Conservation (phyloP, 352 stramenopile genomes). For the Thalassiosira mediterranea region DNA sequence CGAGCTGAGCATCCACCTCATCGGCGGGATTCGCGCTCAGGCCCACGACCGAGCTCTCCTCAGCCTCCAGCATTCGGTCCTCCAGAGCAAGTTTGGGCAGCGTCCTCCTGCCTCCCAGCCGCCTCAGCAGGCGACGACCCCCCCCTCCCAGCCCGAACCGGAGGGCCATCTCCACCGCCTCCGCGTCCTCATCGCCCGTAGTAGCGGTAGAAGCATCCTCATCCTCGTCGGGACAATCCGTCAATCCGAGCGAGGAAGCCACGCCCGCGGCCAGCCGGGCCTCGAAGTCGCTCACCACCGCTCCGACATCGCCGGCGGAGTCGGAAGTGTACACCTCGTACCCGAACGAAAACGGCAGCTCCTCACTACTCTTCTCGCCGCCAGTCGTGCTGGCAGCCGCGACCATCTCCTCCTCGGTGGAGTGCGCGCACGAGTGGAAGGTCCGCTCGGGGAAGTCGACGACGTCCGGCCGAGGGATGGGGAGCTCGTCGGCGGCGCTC, state of each 20-base stretch:
- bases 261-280: constrained; percentile 17
- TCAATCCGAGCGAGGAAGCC: constrained; percentile 18
- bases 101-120: background rate
- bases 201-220: background rate
- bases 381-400: background rate
- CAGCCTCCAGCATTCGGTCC: constrained; percentile 6
- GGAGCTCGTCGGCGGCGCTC: background rate
- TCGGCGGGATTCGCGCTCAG: constrained; percentile 29
- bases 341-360: background rate
- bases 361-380: background rate
- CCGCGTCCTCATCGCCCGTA: background rate
- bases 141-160: background rate
- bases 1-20: constrained; percentile 18
- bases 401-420: background rate
- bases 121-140: background rate
- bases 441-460: no score
- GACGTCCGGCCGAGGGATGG: background rate
- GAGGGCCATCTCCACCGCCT: background rate
- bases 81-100: background rate
- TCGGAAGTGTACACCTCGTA: no score
- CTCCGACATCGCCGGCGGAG: no score
- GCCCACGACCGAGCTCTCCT: constrained; percentile 5
- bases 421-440: background rate
- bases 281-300: constrained; percentile 21
- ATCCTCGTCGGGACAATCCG: constrained; percentile 10